Base-by-base conservation (phyloP, 2,329 filamentous ascomycete species). In the Alternaria arborescens region DNA sequence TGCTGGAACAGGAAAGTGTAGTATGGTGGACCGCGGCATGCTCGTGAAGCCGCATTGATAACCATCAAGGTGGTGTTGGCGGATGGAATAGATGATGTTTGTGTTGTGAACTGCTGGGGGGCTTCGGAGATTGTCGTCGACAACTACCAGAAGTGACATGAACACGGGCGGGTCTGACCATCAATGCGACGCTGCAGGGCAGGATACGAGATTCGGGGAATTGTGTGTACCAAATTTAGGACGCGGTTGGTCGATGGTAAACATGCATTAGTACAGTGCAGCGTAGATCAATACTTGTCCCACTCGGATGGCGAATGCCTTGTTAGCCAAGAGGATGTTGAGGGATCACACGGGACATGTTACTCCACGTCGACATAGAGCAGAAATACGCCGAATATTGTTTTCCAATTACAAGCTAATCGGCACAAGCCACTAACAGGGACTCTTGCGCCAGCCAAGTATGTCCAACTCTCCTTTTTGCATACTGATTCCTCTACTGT, bases 371-470 rank as follows among this genome's bases (percentile, higher is more conserved):
- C 30, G 18, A 47, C 32, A 46, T 36, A 12, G 40, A 52, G 46
- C 26, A 52, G 43, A 58, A 51, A 58, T 52, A 57, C 54, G 58
- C 62, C 57, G 54, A 66, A 64, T 48, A 59, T 66, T 64, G 62
- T 68, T 72, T 72, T 73, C 68, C 71, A 70, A 73, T 75, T 73
- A 73, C 66, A 55, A 70, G 64, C 62, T 69, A 70, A 60, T 61
- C 62, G 56, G 62, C 63, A 64, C 59, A 66, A 61, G 55, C 57
- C 61, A 66, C 59, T 62, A 65, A 56, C 58, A 56, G 65, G 68
- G 69, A 73, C 69, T 66, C 66, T 68, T 66, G 68, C 71, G 61
- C 74, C 71, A 70, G 68, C 68, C 66, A 69, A 66, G 66, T 65
- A 66, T 64, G 64, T 65, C 67, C 66, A 34, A 38, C 46, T 46